These are phyloP conservation scores for Rhizopus sp. DNA, from an alignment of 371 early-diverging fungal species.

Conservation along the genomic window DNA sequence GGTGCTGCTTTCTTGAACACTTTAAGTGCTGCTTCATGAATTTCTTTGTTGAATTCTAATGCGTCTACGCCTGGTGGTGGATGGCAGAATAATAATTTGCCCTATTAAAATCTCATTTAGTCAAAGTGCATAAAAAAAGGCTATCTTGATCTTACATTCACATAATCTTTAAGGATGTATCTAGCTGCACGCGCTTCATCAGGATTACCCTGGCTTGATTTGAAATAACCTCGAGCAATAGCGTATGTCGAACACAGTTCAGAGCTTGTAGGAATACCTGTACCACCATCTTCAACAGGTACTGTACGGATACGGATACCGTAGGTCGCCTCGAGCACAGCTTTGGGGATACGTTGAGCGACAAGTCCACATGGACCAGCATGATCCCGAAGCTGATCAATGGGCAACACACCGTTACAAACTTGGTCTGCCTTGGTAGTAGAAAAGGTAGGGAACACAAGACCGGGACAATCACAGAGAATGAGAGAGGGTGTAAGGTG, in stretches of 20 bases:
- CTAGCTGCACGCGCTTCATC: constrained; percentile 97
- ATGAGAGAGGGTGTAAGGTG: constrained; percentile 81
- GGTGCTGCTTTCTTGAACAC: constrained; percentile 56
- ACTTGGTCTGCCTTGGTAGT: constrained; percentile 98
- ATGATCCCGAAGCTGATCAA: constrained; percentile 97
- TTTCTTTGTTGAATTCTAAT: constrained; percentile 76
- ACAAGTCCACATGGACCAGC: constrained; percentile 88
- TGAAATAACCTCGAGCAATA: constrained; percentile 87
- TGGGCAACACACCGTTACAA: constrained; percentile 97
- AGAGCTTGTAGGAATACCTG: constrained; percentile 81
- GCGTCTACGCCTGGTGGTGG: constrained; percentile 75
- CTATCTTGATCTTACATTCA: constrained; percentile 56
- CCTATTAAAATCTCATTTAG: constrained; percentile 34
- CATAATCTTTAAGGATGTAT: constrained; percentile 95
- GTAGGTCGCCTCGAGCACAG: constrained; percentile 88
- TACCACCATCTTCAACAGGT: constrained; percentile 81
- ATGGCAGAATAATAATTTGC: constrained; percentile 85
- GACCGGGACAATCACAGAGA: constrained; percentile 99
- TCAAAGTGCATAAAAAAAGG: neutral
- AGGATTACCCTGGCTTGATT: constrained; percentile 93
- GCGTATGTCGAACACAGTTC: constrained; percentile 82
- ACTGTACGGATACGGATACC: constrained; percentile 85
- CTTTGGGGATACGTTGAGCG: constrained; percentile 85
- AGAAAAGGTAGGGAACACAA: constrained; percentile 99
- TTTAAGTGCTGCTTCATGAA: constrained; percentile 64